A percentile compares a stretch with the other conserved stretches of the same genome.
phyloP scores from a whole-genome alignment of 495 filamentous ascomycete genomes.

The Friedmanniomyces endolithicus region DNA sequence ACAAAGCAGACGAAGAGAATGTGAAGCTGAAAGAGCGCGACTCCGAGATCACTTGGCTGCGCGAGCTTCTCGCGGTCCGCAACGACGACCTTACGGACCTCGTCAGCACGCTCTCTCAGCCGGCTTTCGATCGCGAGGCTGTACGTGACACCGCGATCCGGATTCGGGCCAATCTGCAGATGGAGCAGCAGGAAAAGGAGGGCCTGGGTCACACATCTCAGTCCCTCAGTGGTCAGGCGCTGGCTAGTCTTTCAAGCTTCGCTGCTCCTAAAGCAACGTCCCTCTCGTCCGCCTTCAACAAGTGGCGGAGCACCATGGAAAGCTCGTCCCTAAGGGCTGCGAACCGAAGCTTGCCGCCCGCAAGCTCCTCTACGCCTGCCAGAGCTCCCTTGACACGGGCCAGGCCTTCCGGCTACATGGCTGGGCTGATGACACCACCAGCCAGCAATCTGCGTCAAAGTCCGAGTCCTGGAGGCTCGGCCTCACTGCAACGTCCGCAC shows the following conservation, averaged over 20 bases:
- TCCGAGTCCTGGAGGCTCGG: slow-evolving; percentile 25
- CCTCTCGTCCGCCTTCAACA: slow-evolving; percentile 57
- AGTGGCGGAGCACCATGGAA: slow-evolving; percentile 54
- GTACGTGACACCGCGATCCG: slow-evolving; percentile 86
- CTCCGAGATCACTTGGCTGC: slow-evolving; percentile 89
- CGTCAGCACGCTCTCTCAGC: slow-evolving; percentile 61
- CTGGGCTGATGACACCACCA: slow-evolving; percentile 75
- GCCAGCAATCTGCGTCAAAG: slow-evolving; percentile 51
- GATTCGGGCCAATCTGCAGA: slow-evolving; percentile 84
- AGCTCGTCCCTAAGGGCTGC: slow-evolving; percentile 14
- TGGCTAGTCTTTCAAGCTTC: slow-evolving; percentile 48
- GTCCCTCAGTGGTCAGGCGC: slow-evolving; percentile 16
- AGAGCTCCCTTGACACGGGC: slow-evolving; percentile 19
- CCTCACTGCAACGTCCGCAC: slow-evolving; percentile 15
- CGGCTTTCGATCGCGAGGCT: slow-evolving; percentile 57
- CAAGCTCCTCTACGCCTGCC: slow-evolving; percentile 4
- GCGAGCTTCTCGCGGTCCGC: slow-evolving; percentile 81
- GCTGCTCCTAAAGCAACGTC: slow-evolving; percentile 70
- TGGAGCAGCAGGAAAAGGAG: slow-evolving; percentile 92
- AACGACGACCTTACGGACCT: slow-evolving; percentile 88
- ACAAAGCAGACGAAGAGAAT: slow-evolving; percentile 60
- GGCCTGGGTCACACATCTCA: slow-evolving; percentile 32
- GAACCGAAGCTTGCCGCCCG: background rate
- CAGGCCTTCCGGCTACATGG: slow-evolving; percentile 40
- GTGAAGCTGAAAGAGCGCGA: slow-evolving; percentile 76